Percentiles rank a stretch among this genome's conserved stretches.
phyloP scores from a whole-genome alignment of 768 basidiomycete species.

The Serendipita indica region DNA sequence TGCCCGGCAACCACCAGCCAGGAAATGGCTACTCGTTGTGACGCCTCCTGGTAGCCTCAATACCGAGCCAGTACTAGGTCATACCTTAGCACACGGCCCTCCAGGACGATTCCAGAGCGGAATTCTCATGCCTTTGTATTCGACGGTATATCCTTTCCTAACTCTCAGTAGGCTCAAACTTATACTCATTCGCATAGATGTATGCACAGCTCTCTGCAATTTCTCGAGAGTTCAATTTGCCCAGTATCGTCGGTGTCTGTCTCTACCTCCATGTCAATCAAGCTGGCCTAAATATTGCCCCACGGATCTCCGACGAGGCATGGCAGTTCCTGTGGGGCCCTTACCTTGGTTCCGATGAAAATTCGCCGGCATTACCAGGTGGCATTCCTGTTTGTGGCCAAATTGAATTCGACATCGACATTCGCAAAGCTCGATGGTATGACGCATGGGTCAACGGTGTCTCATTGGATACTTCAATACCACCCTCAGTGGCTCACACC shows the following conservation, averaged over 20 bases:
- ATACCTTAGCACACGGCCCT: conserved; percentile 44
- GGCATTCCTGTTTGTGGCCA: conserved; percentile 54
- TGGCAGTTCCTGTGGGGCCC: conserved; percentile 63
- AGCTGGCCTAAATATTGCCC: conserved; percentile 39
- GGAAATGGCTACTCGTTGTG: conserved; percentile 48
- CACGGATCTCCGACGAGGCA: conserved; percentile 62
- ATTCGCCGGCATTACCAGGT: conserved; percentile 20
- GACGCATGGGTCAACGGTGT: conserved; percentile 44
- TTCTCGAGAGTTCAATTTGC: conserved; percentile 68
- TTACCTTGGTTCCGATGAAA: conserved; percentile 28
- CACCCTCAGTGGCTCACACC: conserved; percentile 33
- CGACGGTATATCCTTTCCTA: conserved; percentile 45
- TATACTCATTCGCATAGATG: conserved; percentile 32
- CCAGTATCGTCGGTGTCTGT: conserved; percentile 59
- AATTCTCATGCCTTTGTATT: conserved; percentile 57
- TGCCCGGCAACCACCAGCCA: conserved; percentile 15
- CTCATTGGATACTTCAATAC: conserved; percentile 25
- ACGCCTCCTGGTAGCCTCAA: conserved; percentile 46
- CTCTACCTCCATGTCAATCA: conserved; percentile 59
- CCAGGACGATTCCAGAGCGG: conserved; percentile 49
- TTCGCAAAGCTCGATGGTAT: conserved; percentile 63
- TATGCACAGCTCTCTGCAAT: conserved; percentile 63
- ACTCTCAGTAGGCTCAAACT: conserved; percentile 10
- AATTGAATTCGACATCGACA: conserved; percentile 79
- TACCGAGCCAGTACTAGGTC: conserved; percentile 43